These are phyloP conservation scores for Apophysomyces sp. DNA, from an alignment of 371 early-diverging fungal genomes.

Conservation along the genomic window DNA sequence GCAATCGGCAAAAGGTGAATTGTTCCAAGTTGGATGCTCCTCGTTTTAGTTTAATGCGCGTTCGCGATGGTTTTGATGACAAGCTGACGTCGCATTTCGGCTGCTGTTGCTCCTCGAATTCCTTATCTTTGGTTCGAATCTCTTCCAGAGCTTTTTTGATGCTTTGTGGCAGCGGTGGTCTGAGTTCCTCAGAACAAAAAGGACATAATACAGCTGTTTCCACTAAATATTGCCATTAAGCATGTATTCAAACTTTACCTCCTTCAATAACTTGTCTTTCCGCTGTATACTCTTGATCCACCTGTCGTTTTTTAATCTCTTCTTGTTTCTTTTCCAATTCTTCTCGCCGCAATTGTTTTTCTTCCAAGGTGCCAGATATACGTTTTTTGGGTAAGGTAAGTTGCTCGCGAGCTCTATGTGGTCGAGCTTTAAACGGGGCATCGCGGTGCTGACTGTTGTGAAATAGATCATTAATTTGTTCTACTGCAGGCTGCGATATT, in stretches of 20 bases:
- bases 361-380: not conserved
- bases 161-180: not conserved
- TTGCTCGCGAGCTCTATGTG: not conserved
- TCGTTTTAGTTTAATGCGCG: not conserved
- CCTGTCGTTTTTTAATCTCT: not conserved
- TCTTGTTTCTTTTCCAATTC: not conserved
- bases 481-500: not conserved
- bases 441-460: not conserved
- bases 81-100: not conserved
- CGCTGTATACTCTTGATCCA: not conserved
- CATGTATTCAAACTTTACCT: not conserved
- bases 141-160: not conserved
- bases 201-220: not conserved
- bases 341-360: not conserved
- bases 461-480: not conserved
- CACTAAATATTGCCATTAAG: not conserved
- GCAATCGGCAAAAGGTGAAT: slow-evolving; percentile 50
- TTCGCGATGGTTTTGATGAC: not conserved
- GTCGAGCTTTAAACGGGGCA: not conserved
- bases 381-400: not conserved
- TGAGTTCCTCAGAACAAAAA: not conserved
- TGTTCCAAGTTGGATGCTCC: slow-evolving; percentile 9
- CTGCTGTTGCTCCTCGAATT: not conserved
- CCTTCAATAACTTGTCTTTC: not conserved
- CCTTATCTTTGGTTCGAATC: not conserved